Evolutionary conservation across 192 early-diverging fungal species (phyloP), one percentile per base, ranked within the genome.

Genomic region (Thamnidium elegans): DNA sequence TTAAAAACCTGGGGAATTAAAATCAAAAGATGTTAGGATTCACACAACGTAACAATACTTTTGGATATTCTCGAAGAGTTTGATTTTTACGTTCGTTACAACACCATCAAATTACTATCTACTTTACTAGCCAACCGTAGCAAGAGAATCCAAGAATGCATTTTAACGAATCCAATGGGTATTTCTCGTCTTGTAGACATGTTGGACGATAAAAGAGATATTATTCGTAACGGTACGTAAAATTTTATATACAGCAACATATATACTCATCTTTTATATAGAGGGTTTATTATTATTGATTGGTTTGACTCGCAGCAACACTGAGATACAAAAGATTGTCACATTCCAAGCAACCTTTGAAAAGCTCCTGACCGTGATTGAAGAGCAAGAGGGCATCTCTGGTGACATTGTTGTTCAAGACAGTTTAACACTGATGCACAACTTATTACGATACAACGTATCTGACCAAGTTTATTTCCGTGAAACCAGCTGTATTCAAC

Each of bases 311-410:
- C 84, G 91, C 55, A 85, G 79, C 46, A 96, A 96, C 74, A 90
- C 94, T 9, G 96, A 98, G 59, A 90, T 99, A 23, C 97, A 99
- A 79, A 98, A 99, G 81, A 93, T 99, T 65, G 92, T 99, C 52
- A 96, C 97, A 13, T 99, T 99, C 78, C 93, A 98, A 62, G 96
- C 93, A 66, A 93, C 94, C 4, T 99, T 99, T 78, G 97, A 99
- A 60, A 81, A 89, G 8, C 77, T 99, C 20, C 77, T 99, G 55
- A 81, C 79, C 2, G 93, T 98, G 53, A 90, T 97, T 62, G 70
- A 87, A 54, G 93, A 94, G 34, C 95, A 98, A 68, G 95, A 92
- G 36, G 94, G 90, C 7, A 89, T 92, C 23, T 89, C 90, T 19
- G 92, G 92, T 45, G 95, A 94, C 15, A 97, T 97, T 59, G 92